Conservation (phyloP, 2,329 filamentous ascomycete genomes). For the Xylariales sp. region DNA sequence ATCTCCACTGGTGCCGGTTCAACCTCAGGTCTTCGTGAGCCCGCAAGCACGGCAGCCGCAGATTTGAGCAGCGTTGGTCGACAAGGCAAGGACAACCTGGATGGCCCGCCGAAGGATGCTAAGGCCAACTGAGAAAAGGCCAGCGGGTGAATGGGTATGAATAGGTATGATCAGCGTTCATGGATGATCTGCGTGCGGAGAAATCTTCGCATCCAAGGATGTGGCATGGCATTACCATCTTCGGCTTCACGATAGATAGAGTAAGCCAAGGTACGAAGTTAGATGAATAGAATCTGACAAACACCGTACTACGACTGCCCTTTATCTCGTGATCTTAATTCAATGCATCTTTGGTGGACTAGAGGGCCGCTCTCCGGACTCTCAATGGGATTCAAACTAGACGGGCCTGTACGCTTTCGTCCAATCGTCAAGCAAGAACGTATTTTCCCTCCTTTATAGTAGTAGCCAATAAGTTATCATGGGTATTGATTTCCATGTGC, state of each 20-base stretch:
- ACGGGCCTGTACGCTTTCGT: too few relatives aligned
- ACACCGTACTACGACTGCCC: too few relatives aligned
- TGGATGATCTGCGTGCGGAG: conserved; percentile 1
- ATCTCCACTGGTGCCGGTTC: conserved; percentile 46
- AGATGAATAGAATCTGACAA: conserved; percentile 5
- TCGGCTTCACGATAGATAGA: neutral
- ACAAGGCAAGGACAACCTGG: conserved; percentile 55
- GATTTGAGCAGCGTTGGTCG: conserved; percentile 59
- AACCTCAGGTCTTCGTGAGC: conserved; percentile 50
- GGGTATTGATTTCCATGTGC: too few relatives aligned
- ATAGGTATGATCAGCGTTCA: too few relatives aligned
- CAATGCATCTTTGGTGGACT: too few relatives aligned
- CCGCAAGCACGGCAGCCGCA: conserved; percentile 52
- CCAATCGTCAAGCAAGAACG: too few relatives aligned
- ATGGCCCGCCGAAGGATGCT: conserved; percentile 56
- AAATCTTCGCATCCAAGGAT: neutral
- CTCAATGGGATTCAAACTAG: too few relatives aligned
- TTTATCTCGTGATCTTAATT: too few relatives aligned
- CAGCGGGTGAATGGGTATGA: too few relatives aligned
- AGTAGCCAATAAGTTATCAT: too few relatives aligned
- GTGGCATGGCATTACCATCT: conserved; percentile 4
- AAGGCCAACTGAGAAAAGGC: conserved; percentile 22
- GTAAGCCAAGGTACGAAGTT: conserved; percentile 2
- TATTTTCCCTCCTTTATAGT: too few relatives aligned
- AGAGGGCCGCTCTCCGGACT: too few relatives aligned